Base-by-base conservation (phyloP, 1,284 basidiomycete genomes). In the Trichosporon sp. region DNA sequence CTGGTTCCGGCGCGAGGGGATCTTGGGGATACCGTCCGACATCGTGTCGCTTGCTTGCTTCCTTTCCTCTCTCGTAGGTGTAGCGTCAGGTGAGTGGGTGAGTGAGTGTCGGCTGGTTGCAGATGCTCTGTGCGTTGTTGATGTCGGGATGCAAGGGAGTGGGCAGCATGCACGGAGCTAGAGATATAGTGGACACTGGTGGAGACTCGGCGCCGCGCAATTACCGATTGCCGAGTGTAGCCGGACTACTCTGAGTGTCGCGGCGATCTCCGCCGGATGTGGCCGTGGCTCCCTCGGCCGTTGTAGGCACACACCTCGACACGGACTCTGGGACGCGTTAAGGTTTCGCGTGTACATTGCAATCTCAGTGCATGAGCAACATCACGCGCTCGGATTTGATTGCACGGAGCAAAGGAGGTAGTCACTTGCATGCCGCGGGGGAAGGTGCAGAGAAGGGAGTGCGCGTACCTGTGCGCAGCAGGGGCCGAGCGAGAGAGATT, bases 1-100 rank as follows among this genome's bases (percentile, higher is more conserved):
- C 68, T 73, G 72, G 70, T 73, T 73, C 21, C 67, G 65, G 32
- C 72, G 59, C 51, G 71, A 72, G 40, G 72, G 72, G 65, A 73
- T 73, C 19, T 66, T 64, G 16, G 69, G 72, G 51, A 73, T 70
- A 6, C 59, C 59, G 59, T 63, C 59, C 10, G 63, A 38, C 66
- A 61, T 67, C 48, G 35, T 51, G 26, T 26, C 26, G 26, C 26
- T 26, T 26, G 26, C 26, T 26, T 38, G 46, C 46, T 11, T 26
- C n/a, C 19, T 4, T 66, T 16, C 14, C 54, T 26, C 26, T 26
- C 26, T 26, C 26, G 26, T 26, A 26, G 26, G 26, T 26, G 26
- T 26, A 26, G 26, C 26, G 26, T 26, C 26, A 26, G 26, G 26
- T 26, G 26, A 54, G 26, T 63, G 35, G 8, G 16, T n/a, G 16